Evolutionary conservation across 2,329 filamentous ascomycete genomes (phyloP).

Genomic region (Botrytis byssoidea): DNA sequence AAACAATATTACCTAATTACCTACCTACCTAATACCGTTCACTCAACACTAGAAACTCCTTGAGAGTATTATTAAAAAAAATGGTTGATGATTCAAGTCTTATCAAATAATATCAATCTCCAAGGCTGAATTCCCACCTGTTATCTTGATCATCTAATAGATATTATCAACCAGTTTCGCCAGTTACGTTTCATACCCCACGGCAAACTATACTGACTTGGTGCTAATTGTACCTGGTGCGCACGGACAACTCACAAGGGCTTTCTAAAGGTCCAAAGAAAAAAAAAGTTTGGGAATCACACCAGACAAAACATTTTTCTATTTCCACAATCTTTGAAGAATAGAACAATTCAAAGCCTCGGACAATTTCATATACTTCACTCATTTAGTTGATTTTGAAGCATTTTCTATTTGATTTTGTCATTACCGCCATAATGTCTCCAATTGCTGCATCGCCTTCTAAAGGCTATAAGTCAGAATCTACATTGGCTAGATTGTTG

Average conservation of each 20-base stretch:
- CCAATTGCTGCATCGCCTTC: conserved; percentile 37
- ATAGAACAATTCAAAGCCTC: conserved; percentile 4
- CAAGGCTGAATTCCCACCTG: background rate
- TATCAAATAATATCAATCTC: background rate
- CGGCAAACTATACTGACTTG: background rate
- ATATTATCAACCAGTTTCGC: background rate
- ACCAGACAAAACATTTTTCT: conserved; percentile 17
- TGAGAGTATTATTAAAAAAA: background rate
- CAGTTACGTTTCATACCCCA: background rate
- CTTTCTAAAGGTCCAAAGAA: conserved; percentile 1
- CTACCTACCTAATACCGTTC: background rate
- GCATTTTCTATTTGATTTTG: background rate
- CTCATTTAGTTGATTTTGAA: conserved; percentile 20
- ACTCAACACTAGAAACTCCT: background rate
- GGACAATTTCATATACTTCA: conserved; percentile 8
- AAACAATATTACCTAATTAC: background rate
- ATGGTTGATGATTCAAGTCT: background rate
- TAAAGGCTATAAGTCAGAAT: conserved; percentile 77
- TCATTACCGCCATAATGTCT: conserved; percentile 25
- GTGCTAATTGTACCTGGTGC: background rate
- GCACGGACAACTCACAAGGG: conserved; percentile 16
- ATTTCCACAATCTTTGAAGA: conserved; percentile 9
- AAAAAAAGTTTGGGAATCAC: conserved; percentile 20
- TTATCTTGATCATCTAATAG: background rate
- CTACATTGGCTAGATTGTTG: conserved; percentile 79